Conservation (phyloP, 805 yeast species). For the Wickerhamiella bombiphila region DNA sequence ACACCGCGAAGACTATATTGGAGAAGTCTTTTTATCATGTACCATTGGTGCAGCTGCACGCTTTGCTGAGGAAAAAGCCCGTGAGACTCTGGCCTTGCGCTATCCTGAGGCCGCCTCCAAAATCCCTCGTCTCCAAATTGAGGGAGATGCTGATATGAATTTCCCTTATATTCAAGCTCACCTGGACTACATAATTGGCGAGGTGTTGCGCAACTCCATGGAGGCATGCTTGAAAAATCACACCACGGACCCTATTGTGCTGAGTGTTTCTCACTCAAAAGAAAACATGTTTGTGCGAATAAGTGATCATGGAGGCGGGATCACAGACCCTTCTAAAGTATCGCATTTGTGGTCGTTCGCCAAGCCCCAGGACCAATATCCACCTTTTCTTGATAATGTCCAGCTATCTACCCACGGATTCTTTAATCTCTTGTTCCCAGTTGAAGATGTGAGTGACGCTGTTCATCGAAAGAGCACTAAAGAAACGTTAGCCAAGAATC, state of each 20-base stretch:
- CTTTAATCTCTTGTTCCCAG: conserved; percentile 14
- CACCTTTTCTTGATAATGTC: conserved; percentile 3
- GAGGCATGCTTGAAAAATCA: conserved; percentile 59
- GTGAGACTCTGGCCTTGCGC: conserved; percentile 22
- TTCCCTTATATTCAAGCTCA: conserved; percentile 82
- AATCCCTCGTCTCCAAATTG: conserved; percentile 64
- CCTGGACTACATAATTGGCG: conserved; percentile 74
- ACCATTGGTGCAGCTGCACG: conserved; percentile 34
- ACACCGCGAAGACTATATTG: conserved; percentile 28
- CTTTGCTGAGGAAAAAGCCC: conserved; percentile 16
- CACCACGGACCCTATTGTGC: conserved; percentile 42
- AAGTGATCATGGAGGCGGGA: conserved; percentile 86
- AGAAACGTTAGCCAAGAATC: conserved; percentile 31
- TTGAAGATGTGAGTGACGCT: conserved; percentile 9
- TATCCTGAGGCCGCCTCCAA: conserved; percentile 12
- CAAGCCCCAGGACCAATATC: conserved; percentile 12
- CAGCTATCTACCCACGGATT: conserved; percentile 14
- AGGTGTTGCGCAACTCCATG: conserved; percentile 68
- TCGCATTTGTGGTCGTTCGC: conserved; percentile 78
- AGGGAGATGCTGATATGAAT: conserved; percentile 45
- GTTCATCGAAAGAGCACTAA: not conserved
- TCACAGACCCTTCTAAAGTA: conserved; percentile 35
- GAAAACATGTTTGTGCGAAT: conserved; percentile 61
- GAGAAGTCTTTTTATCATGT: conserved; percentile 74
- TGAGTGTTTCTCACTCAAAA: conserved; percentile 53